Percentiles rank a stretch among this genome's conserved stretches.
phyloP scores from a whole-genome alignment of 768 basidiomycete genomes.

The Tricholoma matsutake region DNA sequence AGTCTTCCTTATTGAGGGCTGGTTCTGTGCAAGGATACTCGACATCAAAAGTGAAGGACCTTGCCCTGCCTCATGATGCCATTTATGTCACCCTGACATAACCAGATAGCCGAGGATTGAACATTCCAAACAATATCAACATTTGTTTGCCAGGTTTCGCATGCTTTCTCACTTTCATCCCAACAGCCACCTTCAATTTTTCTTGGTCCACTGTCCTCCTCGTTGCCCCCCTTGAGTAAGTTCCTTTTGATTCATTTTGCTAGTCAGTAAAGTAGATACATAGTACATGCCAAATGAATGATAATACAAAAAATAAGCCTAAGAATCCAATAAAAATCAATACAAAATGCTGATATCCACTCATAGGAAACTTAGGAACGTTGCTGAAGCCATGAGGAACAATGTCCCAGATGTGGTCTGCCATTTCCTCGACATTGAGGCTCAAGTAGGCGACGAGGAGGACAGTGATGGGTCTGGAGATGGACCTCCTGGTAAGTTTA shows the following conservation, averaged over 20 bases:
- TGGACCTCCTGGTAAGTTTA: not conserved
- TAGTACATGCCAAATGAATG: not conserved
- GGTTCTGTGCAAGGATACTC: not conserved
- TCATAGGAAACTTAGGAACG: slow-evolving; percentile 1
- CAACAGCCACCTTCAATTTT: not conserved
- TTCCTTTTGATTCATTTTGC: not conserved
- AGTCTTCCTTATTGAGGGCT: not conserved
- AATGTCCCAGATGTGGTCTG: not conserved
- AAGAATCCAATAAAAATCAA: not conserved
- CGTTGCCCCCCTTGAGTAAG: not conserved
- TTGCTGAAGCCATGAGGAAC: slow-evolving; percentile 1
- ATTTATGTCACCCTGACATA: not conserved
- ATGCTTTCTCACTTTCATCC: not conserved
- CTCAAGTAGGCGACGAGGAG: not conserved
- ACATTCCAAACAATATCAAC: not conserved
- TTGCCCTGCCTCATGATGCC: not conserved
- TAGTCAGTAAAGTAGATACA: not conserved
- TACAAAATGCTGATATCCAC: not conserved
- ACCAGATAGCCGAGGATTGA: not conserved
- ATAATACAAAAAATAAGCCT: not conserved
- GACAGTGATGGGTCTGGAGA: not conserved
- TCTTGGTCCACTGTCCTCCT: not conserved
- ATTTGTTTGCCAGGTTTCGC: not conserved
- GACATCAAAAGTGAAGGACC: not conserved
- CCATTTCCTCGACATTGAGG: slow-evolving; percentile 3